phyloP scores from a whole-genome alignment of 805 yeast species.

The Cyberlindnera americana region DNA sequence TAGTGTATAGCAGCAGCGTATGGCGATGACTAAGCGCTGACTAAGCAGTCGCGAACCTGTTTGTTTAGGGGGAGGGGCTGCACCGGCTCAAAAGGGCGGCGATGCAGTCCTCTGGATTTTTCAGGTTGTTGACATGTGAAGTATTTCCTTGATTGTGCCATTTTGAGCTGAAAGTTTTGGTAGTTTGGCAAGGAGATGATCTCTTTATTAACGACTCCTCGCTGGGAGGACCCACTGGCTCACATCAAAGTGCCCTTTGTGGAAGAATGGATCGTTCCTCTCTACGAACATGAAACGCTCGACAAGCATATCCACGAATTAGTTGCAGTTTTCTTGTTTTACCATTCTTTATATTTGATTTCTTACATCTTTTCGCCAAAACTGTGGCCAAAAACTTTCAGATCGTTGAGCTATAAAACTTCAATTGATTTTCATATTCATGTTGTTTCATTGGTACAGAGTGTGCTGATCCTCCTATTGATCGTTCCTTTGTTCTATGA shows the following conservation, averaged over 20 bases:
- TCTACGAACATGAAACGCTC: slow-evolving; percentile 20
- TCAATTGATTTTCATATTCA: slow-evolving; percentile 78
- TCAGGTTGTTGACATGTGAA: no score
- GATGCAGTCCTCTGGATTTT: no score
- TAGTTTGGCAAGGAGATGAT: neutral
- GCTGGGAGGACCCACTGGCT: slow-evolving; percentile 28
- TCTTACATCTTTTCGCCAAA: slow-evolving; percentile 24
- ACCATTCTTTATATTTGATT: slow-evolving; percentile 27
- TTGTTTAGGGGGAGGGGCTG: no score
- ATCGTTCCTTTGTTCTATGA: slow-evolving; percentile 62
- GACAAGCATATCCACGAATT: slow-evolving; percentile 33
- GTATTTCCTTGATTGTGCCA: no score
- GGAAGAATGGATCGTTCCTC: slow-evolving; percentile 28
- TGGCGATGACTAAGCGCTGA: neutral
- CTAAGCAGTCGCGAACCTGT: no score
- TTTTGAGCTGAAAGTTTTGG: no score
- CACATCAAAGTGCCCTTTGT: slow-evolving; percentile 26
- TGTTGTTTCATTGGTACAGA: slow-evolving; percentile 81
- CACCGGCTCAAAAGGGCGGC: no score
- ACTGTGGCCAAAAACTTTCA: slow-evolving; percentile 22
- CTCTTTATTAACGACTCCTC: slow-evolving; percentile 4
- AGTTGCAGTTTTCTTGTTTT: slow-evolving; percentile 26
- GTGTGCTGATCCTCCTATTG: slow-evolving; percentile 56
- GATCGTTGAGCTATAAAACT: slow-evolving; percentile 36
- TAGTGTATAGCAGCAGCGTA: no score